These are phyloP conservation scores for Lachnellula suecica DNA, from an alignment of 2,329 filamentous ascomycete genomes.

Conservation along the genomic window DNA sequence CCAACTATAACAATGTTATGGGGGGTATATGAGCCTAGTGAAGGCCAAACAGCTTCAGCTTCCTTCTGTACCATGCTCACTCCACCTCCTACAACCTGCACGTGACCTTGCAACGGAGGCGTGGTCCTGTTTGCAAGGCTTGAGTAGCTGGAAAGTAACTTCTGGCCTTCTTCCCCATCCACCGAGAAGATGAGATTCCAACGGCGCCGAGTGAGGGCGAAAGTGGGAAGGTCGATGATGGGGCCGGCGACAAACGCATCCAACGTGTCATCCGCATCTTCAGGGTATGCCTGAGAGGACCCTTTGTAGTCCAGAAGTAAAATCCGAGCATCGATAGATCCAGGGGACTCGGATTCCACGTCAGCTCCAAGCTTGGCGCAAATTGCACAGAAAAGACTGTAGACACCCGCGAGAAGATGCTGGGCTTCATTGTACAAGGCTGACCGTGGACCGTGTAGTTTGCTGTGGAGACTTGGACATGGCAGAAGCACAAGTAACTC, in stretches of 20 bases:
- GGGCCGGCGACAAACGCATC: conserved; percentile 34
- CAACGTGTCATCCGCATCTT: conserved; percentile 46
- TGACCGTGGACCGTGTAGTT: conserved; percentile 50
- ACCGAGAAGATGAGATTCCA: conserved; percentile 69
- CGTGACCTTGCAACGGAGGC: conserved; percentile 47
- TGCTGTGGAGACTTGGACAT: conserved; percentile 53
- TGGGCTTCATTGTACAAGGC: conserved; percentile 66
- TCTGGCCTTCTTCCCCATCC: conserved; percentile 62
- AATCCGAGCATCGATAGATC: conserved; percentile 74
- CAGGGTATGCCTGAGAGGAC: conserved; percentile 40
- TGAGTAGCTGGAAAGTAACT: conserved; percentile 51
- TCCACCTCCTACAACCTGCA: conserved; percentile 52
- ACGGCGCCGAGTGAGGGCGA: conserved; percentile 52
- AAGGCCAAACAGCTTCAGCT: not conserved
- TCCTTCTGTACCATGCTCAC: conserved; percentile 42
- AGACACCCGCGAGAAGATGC: conserved; percentile 71
- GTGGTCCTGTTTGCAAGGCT: conserved; percentile 46
- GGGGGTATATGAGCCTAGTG: conserved; percentile 16
- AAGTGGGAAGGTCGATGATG: conserved; percentile 46
- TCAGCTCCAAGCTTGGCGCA: conserved; percentile 57
- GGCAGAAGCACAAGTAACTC: conserved; percentile 53
- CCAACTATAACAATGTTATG: conserved; percentile 75
- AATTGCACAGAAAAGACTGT: conserved; percentile 74
- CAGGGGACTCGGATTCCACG: conserved; percentile 63
- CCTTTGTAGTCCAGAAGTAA: conserved; percentile 66